Conservation (phyloP, 176 grass and related monocot genomes). For the Coix lacrymajobi region DNA sequence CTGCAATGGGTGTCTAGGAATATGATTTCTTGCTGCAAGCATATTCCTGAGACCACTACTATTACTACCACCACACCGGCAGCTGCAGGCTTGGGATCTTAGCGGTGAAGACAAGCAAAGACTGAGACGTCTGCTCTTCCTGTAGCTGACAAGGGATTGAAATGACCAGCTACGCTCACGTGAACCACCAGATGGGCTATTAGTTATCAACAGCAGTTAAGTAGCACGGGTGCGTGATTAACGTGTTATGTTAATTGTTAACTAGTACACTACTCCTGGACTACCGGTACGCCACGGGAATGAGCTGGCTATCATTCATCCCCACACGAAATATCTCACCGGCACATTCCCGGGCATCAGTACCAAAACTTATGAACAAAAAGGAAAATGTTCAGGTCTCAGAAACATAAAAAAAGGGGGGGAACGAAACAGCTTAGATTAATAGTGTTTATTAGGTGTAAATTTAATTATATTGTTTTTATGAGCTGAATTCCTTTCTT, state of each 20-base stretch:
- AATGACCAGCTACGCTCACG: background rate
- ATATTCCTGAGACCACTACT: conserved; percentile 20
- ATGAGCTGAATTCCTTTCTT: background rate
- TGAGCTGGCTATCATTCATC: conserved; percentile 14
- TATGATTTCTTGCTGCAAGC: conserved; percentile 19
- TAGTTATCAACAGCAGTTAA: background rate
- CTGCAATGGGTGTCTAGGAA: background rate
- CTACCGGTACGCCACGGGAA: background rate
- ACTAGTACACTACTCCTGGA: background rate
- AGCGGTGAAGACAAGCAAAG: conserved; percentile 35
- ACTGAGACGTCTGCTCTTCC: background rate
- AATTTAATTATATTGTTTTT: background rate
- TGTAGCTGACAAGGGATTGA: background rate
- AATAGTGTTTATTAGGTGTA: background rate
- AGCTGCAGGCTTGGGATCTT: background rate
- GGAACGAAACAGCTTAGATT: background rate
- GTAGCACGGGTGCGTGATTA: conserved; percentile 18
- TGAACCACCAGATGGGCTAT: conserved; percentile 12
- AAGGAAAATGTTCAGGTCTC: background rate
- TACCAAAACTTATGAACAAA: background rate
- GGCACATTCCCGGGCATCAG: background rate
- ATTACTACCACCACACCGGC: background rate
- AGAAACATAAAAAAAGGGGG: background rate
- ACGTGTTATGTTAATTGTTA: background rate
- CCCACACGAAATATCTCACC: conserved; percentile 30